Evolutionary conservation across 371 early-diverging fungal genomes (phyloP).

Genomic region (Mucor sp.): DNA sequence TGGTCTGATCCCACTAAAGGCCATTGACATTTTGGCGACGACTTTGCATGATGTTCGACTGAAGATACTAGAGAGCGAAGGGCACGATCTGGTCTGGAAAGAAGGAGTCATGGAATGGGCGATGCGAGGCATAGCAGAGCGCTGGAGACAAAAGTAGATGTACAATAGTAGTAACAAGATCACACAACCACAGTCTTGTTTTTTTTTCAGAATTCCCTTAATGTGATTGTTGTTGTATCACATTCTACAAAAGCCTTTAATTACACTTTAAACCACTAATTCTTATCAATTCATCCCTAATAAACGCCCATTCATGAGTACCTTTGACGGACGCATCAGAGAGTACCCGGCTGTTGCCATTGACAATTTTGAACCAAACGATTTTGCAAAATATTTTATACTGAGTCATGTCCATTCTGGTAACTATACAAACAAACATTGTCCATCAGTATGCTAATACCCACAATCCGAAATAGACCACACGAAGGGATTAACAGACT

Average conservation of each 20-base stretch:
- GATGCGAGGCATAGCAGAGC: constrained; percentile 43
- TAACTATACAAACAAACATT: background rate
- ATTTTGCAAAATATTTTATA: constrained; percentile 31
- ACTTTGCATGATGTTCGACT: constrained; percentile 42
- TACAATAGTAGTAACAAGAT: background rate
- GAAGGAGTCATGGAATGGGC: constrained; percentile 61
- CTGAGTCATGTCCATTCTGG: constrained; percentile 47
- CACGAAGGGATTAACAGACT: constrained; percentile 25
- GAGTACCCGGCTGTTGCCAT: constrained; percentile 48
- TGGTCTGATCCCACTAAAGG: constrained; percentile 40
- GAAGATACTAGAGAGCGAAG: constrained; percentile 53
- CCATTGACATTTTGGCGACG: constrained; percentile 44
- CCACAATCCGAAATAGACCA: constrained; percentile 34
- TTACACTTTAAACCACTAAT: background rate
- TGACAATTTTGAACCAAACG: constrained; percentile 36
- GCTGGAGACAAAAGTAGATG: background rate
- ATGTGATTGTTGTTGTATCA: background rate
- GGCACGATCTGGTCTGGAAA: constrained; percentile 57
- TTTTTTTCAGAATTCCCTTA: background rate
- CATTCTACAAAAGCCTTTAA: too few relatives aligned
- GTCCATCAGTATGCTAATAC: background rate
- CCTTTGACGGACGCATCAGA: constrained; percentile 47
- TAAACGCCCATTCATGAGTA: constrained; percentile 26
- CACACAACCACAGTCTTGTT: background rate
- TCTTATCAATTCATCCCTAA: background rate